Conservation (phyloP, 345 rosid species). For the Nephelium lappaceum region DNA sequence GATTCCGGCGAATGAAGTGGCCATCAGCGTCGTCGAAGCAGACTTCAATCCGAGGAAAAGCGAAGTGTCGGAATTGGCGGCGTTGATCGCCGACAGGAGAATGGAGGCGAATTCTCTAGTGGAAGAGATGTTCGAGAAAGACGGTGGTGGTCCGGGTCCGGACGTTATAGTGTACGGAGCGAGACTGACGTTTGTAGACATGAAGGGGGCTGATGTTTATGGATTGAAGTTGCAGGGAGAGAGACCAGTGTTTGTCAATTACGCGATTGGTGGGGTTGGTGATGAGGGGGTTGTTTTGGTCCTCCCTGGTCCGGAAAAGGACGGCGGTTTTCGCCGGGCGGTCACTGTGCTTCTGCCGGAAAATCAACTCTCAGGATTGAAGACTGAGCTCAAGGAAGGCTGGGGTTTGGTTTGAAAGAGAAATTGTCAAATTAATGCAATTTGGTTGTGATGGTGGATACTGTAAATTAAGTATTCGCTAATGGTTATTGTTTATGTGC, state of each 20-base stretch:
- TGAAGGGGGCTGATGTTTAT: slow-evolving; percentile 48
- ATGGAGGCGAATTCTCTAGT: slow-evolving; percentile 30
- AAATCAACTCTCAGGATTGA: slow-evolving; percentile 37
- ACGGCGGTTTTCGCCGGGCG: slow-evolving; percentile 29
- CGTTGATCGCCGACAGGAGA: slow-evolving; percentile 28
- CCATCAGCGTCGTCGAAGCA: slow-evolving; percentile 40
- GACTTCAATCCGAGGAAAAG: slow-evolving; percentile 33
- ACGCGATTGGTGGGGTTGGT: slow-evolving; percentile 54
- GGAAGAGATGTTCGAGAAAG: slow-evolving; percentile 33
- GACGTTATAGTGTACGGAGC: slow-evolving; percentile 64
- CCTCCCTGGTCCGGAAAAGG: slow-evolving; percentile 30
- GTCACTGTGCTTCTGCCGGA: slow-evolving; percentile 49
- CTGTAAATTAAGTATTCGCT: too few relatives aligned
- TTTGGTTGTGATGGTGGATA: too few relatives aligned
- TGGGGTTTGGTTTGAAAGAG: slow-evolving; percentile 26
- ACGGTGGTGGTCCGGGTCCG: slow-evolving; percentile 14
- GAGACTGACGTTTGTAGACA: slow-evolving; percentile 64
- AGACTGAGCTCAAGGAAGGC: slow-evolving; percentile 30
- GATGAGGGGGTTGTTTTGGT: slow-evolving; percentile 63
- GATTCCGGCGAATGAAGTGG: slow-evolving; percentile 38
- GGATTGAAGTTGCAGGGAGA: slow-evolving; percentile 53
- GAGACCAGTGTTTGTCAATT: slow-evolving; percentile 50
- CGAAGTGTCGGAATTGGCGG: slow-evolving; percentile 43
- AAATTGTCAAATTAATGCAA: too few relatives aligned
- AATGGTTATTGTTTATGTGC: too few relatives aligned